Percentiles rank a stretch among this genome's conserved stretches.
These are phyloP conservation scores for Saitozyma podzolica DNA, from an alignment of 768 basidiomycete genomes.

Conservation along the genomic window DNA sequence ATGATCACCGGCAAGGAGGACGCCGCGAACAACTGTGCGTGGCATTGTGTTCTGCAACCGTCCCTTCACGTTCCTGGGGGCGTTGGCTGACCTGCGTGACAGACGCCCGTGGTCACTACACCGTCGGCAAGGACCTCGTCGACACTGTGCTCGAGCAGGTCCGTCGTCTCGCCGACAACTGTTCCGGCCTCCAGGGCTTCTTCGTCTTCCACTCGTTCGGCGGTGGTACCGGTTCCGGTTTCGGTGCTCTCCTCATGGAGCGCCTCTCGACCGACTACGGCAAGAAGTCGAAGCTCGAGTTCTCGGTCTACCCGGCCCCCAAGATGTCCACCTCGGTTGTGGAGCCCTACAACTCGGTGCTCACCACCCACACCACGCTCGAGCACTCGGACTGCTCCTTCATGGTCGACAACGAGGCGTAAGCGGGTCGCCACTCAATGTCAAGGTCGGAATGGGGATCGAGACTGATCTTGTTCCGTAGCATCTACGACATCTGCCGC, in stretches of 20 bases:
- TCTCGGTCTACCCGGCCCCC: conserved; percentile 94
- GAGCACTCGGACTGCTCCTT: conserved; percentile 99
- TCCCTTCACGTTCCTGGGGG: not conserved
- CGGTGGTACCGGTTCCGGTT: conserved; percentile 98
- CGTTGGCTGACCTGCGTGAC: conserved; percentile 5
- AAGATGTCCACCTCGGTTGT: conserved; percentile 94
- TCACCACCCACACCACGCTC: conserved; percentile 97
- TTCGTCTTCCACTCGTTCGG: conserved; percentile 99
- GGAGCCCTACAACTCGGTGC: conserved; percentile 93
- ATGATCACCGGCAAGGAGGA: conserved; percentile 98
- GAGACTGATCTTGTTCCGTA: conserved; percentile 15
- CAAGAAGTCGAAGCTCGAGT: conserved; percentile 99
- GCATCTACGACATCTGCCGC: conserved; percentile 99
- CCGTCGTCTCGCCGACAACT: conserved; percentile 95
- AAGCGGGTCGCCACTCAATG: conserved; percentile 17
- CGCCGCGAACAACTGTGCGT: conserved; percentile 94
- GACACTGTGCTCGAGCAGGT: conserved; percentile 96
- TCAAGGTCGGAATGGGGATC: not conserved
- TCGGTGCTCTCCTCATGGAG: conserved; percentile 95
- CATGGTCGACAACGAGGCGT: conserved; percentile 98
- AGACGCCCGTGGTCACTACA: conserved; percentile 99
- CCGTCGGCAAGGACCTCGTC: conserved; percentile 96
- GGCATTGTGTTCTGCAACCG: no score
- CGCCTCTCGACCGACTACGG: conserved; percentile 97
- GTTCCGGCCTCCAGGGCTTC: conserved; percentile 97